phyloP scores from a whole-genome alignment of 257 asterid genomes.

The Solanum bukasovii region DNA sequence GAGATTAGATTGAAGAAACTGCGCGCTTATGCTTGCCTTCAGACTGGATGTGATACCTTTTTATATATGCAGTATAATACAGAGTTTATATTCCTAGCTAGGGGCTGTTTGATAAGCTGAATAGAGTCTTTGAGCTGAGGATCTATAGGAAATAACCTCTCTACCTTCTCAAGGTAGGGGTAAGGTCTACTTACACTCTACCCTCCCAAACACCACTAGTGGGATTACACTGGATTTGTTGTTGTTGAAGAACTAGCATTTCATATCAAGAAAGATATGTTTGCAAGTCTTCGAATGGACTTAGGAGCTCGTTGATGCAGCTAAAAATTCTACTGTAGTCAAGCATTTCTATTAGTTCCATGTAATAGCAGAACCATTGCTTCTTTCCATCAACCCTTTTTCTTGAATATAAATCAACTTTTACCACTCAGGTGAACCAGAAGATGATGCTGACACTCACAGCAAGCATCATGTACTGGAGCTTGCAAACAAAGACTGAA shows the following conservation, averaged over 20 bases:
- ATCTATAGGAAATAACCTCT: not conserved
- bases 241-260: not conserved
- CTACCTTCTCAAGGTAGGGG: not conserved
- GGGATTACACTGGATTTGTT: not conserved
- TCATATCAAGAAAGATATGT: not conserved
- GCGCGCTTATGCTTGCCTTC: not conserved
- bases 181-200: not conserved
- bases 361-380: not conserved
- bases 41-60: not conserved
- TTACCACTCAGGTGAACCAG: not conserved
- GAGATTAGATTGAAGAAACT: not conserved
- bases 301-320: not conserved
- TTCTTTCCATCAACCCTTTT: no score
- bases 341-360: not conserved
- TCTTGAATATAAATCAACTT: not conserved
- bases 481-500: not conserved
- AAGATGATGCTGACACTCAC: slow-evolving; percentile 1
- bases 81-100: not conserved
- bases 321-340: not conserved
- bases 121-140: not conserved
- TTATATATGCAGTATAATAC: not conserved
- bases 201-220: not conserved
- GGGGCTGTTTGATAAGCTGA: no score
- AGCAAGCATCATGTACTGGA: slow-evolving; percentile 1
- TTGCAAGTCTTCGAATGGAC: not conserved